Percentiles rank a stretch among this genome's conserved stretches.
Evolutionary conservation across 345 rosid species (phyloP).

Genomic region (Dipteronia sinensis): DNA sequence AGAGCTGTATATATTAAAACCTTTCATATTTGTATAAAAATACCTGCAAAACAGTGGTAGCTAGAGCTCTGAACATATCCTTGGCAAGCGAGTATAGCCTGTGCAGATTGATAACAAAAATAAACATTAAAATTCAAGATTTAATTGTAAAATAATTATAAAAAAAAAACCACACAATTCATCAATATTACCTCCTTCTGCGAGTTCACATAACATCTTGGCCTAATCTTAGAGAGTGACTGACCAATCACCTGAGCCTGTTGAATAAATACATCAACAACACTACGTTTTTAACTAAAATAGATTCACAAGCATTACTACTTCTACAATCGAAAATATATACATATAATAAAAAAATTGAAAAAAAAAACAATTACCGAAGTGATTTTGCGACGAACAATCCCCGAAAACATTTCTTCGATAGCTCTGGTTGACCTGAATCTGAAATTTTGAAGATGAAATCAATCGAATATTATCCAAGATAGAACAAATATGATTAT

Average conservation of each 20-base stretch:
- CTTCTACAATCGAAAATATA: not conserved
- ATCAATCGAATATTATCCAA: not conserved
- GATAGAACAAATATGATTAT: too few relatives aligned
- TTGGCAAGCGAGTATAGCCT: constrained; percentile 14
- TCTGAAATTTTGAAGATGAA: not conserved
- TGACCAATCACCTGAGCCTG: constrained; percentile 22
- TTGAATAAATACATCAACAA: not conserved
- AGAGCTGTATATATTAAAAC: too few relatives aligned
- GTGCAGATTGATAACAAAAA: not conserved
- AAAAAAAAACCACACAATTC: not conserved
- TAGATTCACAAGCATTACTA: not conserved
- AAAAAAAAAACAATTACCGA: constrained; percentile 1
- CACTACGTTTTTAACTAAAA: not conserved
- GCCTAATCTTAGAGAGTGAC: constrained; percentile 23
- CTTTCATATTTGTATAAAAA: not conserved
- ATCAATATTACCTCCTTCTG: constrained; percentile 15
- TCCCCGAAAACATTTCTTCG: constrained; percentile 28
- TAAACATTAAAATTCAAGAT: not conserved
- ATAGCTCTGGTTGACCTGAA: not conserved
- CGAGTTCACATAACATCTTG: constrained; percentile 7
- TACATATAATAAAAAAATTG: not conserved
- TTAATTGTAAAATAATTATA: not conserved
- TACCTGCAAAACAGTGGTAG: constrained; percentile 19
- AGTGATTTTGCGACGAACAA: constrained; percentile 28
- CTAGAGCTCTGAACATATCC: constrained; percentile 19